Base-by-base conservation (phyloP, 2,329 filamentous ascomycete genomes). In the Aureobasidium subglaciale region DNA sequence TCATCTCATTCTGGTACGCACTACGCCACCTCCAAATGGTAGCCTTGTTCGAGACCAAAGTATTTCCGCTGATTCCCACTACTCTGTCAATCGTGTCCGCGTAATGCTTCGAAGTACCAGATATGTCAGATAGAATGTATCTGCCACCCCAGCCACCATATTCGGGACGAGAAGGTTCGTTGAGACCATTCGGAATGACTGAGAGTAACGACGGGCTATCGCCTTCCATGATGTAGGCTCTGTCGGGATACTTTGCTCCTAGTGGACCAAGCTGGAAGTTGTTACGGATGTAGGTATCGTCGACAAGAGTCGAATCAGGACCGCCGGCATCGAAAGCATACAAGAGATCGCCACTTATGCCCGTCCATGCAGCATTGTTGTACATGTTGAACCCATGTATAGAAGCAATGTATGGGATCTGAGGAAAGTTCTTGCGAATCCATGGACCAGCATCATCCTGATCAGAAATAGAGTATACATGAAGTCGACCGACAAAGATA, bases 321-420 rank as follows among this genome's bases (percentile, higher is more conserved):
- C 77, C 77, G 2, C 74, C 72, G 38, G 73, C 65, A 52, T 78
- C 74, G 52, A 78, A 77, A 25, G 67, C 69, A 50, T 76, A 77
- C 61, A 69, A 75, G 2, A 59, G 59, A 4, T 79, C 76, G 5
- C 77, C 77, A 0, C 73, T 77, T 35, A 84, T 83, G 1, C 80
- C 80, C 1, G 70, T 73, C 80, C 81, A 83, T 0, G 79, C 68
- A 0, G 80, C 80, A 50, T 75, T 61, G 2, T 71, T 72, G 58
- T 83, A 84, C 45, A 77, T 69, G 60, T 78, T 78, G 74, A 75
- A 83, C 6, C 73, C 78, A 61, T 83, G 81, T 1, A 82, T 64
- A 0, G 76, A 79, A 13, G 68, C 70, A 54, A 84, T 80, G 64
- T 81, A 83, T 60, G 80, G 77, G 6, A 83, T 63, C 24, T 78